Evolutionary conservation across 371 early-diverging fungal genomes (phyloP), one percentile per base, ranked within the genome.

Genomic region (Lichtheimia hyalospora): DNA sequence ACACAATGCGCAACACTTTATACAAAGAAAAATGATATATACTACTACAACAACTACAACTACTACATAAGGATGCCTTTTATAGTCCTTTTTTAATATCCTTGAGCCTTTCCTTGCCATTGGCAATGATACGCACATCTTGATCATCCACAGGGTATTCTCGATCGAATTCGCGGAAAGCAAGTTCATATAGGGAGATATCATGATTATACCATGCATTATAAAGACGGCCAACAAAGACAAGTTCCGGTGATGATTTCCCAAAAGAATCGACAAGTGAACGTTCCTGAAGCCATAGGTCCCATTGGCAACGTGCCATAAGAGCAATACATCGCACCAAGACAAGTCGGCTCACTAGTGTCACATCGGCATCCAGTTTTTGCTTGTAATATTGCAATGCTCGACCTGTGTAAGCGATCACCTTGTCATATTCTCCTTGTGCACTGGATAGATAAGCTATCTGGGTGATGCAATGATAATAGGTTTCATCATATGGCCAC

Each of bases 91-190:
- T 51, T 23, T 51, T 15, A 8, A n/a, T 41, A 18, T 18, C 10
- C 43, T 14, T 1, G 15, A 56, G 41, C 12, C 48, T 41, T 48
- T 44, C 48, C 27, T 56, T 56, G 43, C 24, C 57, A 13, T 12
- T 18, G 10, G 28, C 16, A n/a, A 56, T 16, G 15, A 56, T 44
- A 18, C 48, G 10, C 8, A 56, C 46, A 44, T 56, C 46, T 24
- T 56, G 46, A 34, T 56, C 57, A 15, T 44, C 27, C 42, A 58
- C 27, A 7, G 49, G 42, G 14, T 34, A 49, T 4, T 34, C 49
- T 7, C 58, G 49, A 24, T 58, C 58, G n/a, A 49, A 51, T 1
- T 58, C 58, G 14, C 58, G 49, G 5, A 28, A 24, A 27, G 58
- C 34, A 10, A 24, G n/a, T 23, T 58, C 50, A 39, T 50, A 58